Evolutionary conservation across 345 rosid species (phyloP), one percentile per base, ranked within the genome.

Genomic region (Excoecaria agallocha): DNA sequence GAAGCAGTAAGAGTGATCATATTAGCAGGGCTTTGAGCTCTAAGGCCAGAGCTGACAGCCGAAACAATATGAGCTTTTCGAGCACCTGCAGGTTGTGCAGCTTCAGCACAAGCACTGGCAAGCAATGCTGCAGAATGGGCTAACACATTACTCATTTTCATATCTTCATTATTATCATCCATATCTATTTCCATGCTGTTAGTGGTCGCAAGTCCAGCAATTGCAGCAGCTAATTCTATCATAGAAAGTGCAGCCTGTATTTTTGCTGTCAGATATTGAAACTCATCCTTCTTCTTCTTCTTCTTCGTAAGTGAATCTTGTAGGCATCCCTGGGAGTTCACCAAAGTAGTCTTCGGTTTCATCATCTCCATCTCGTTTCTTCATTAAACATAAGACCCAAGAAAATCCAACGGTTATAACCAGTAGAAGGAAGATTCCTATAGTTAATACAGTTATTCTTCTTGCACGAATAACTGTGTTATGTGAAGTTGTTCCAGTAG

Each of bases 81-180:
- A 16, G 59, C 72, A 16, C 72, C 72, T 30, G 16, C 57, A 11
- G 59, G 25, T 52, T 69, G 60, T 49, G 72, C 61, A 49, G 72
- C 57, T 49, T 69, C 72, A 4, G 72, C 72, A 69, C 72, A 69
- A 12, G 60, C 72, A 49, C 52, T 49, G 52, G 72, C 72, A 13
- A 69, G 25, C 72, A 69, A 49, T 51, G 72, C 60, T 16, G 72
- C 11, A n/a, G 72, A 59, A 69, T 35, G 24, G 39, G 72, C 72
- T 24, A 69, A 46, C 1, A 52, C 45, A 25, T 69, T 69, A 12
- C 24, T 48, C 12, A 16, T 50, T n/a, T 54, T 69, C 24, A 25
- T 13, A 1, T 52, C 60, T n/a, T 60, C 65, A 30, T 30, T 60
- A 3, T 17, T 13, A 1, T 52, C 60, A 10, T 60, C 65, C 15